phyloP scores from a whole-genome alignment of 768 basidiomycete genomes.

The Boletus rex-veris region DNA sequence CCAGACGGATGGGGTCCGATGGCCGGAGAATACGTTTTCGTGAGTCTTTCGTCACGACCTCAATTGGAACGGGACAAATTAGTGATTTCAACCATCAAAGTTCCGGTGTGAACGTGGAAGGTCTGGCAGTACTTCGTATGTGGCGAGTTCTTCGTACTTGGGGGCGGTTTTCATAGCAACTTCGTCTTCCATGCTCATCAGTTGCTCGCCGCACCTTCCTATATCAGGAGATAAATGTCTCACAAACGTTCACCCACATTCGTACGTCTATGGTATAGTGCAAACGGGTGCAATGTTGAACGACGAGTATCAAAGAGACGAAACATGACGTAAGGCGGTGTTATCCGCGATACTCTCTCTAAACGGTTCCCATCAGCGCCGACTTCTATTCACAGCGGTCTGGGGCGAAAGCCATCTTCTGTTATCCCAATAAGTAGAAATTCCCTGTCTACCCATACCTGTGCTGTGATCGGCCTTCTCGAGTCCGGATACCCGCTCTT shows the following conservation, averaged over 20 bases:
- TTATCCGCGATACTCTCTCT: neutral
- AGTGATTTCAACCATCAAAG: too few species aligned
- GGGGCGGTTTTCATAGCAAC: too few species aligned
- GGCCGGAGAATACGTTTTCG: too few species aligned
- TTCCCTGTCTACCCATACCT: neutral
- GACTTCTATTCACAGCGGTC: neutral
- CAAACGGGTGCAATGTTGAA: neutral
- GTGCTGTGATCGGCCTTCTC: neutral
- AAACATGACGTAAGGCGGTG: neutral
- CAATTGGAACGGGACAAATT: too few species aligned
- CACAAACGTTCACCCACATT: neutral
- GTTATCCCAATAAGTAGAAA: neutral
- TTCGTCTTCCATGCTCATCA: neutral
- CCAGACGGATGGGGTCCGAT: too few species aligned
- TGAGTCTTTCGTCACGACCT: too few species aligned
- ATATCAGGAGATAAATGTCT: neutral
- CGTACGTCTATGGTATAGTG: neutral
- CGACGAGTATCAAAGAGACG: neutral
- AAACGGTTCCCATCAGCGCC: neutral
- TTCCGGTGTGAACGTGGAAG: too few species aligned
- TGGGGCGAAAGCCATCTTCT: neutral
- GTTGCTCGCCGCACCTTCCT: neutral
- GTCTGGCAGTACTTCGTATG: too few species aligned
- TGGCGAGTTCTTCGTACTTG: too few species aligned
- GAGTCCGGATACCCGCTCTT: neutral